Base-by-base conservation (phyloP, 176 grass and related monocot genomes). In the Elaeis guineensis region DNA sequence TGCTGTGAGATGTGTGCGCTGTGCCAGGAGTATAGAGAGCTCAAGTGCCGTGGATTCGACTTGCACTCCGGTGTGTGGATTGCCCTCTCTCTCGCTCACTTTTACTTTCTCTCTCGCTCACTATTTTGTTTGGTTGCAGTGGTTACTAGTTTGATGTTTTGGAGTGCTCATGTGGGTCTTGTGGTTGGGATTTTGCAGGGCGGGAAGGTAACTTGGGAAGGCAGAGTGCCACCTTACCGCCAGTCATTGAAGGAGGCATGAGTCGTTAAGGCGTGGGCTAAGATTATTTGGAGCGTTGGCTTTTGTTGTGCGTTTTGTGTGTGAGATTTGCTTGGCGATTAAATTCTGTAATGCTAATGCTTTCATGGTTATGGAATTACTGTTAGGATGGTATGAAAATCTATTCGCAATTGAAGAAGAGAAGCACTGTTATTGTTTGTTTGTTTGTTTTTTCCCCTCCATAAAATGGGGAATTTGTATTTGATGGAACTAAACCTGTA, bases 191-290 rank as follows among this genome's bases (percentile, higher is more conserved):
- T 39, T 4, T 55, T 54, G 23, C 48, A 78, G 75, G 75, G 49
- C 71, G 75, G 67, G 49, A 70, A 22, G 75, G 67, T 56, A 78
- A 78, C 29, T 11, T 78, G 51, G 20, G 19, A 16, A 64, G 19
- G 30, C 58, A 78, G 17, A 64, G 19, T 20, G 20, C 24, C 51
- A 58, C 69, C 57, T 26, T 71, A 58, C 59, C 67, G 39, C 75
- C 67, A 11, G 57, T 24, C 55, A 30, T 70, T 12, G 61, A 63
- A 50, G 50, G 57, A 20, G 57, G 21, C 17, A 78, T 78, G 75
- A 77, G 26, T 53, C 74, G 74, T 25, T 77, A 59, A 44, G 35
- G 35, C 35, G 2, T 3, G 6, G 32, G 35, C 35, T 9, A 44
- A 9, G 35, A 44, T 44, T 44, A 44, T 39, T 2, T 8, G 1